phyloP scores from a whole-genome alignment of 2,329 filamentous ascomycete species.

The Pezizomycotina sp. region DNA sequence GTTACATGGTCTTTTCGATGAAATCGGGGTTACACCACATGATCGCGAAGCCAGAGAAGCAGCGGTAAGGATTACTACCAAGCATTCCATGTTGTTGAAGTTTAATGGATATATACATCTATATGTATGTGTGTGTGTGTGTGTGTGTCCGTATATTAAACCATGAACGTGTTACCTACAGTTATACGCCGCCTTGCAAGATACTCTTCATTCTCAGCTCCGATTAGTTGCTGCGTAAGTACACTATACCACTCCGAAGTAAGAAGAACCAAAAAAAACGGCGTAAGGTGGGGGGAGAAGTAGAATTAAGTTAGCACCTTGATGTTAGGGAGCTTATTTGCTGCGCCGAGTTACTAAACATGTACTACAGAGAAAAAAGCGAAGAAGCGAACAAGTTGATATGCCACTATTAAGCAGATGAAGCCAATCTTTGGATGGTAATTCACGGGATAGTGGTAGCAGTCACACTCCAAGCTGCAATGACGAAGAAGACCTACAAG shows the following conservation, averaged over 20 bases:
- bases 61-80: constrained; percentile 54
- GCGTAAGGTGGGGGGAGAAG: too few relatives aligned
- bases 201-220: constrained; percentile 80
- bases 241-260: constrained; percentile 2
- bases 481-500: constrained; percentile 39
- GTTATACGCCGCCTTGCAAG: constrained; percentile 81
- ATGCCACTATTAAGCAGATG: constrained; percentile 79
- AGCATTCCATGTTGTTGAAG: too few relatives aligned
- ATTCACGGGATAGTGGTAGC: constrained; percentile 17
- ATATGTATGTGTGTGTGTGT: too few relatives aligned
- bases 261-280: too few relatives aligned
- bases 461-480: constrained; percentile 14
- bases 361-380: constrained; percentile 59
- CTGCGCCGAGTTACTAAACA: constrained; percentile 17
- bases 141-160: constrained; percentile 5
- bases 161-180: too few relatives aligned
- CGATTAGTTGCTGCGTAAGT: constrained; percentile 55
- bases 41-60: constrained; percentile 79
- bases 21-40: constrained; percentile 88
- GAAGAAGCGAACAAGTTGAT: constrained; percentile 78
- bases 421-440: constrained; percentile 69
- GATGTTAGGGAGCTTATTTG: constrained; percentile 5
- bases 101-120: too few relatives aligned
- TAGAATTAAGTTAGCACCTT: constrained; percentile 2
- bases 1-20: constrained; percentile 85